phyloP scores from a whole-genome alignment of 1,284 basidiomycete species.

The Ceratobasidium sp. region DNA sequence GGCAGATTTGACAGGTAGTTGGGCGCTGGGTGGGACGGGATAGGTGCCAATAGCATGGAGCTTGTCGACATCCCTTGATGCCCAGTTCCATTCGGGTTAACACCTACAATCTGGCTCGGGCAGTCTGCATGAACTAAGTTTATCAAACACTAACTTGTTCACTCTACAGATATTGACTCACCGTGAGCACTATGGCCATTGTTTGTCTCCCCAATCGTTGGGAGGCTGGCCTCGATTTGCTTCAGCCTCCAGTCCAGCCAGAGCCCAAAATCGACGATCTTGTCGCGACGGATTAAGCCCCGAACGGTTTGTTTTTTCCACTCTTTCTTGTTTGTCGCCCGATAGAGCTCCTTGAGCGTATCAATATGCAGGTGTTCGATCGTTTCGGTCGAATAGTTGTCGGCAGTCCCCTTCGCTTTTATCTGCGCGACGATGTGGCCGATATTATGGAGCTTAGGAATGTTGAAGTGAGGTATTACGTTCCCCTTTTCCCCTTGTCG shows the following conservation, averaged over 20 bases:
- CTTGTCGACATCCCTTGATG: no score
- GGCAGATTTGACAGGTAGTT: no score
- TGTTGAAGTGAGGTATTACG: conserved; percentile 6
- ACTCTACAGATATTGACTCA: no score
- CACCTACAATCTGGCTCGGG: no score
- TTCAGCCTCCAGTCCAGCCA: not conserved
- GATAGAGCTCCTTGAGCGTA: not conserved
- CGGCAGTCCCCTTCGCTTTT: not conserved
- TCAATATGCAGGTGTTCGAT: conserved; percentile 16
- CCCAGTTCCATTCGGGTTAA: no score
- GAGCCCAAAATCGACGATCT: not conserved
- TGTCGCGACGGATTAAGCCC: not conserved
- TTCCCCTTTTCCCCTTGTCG: conserved; percentile 13
- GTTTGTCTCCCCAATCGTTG: not conserved
- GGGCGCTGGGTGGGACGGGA: no score
- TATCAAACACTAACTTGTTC: no score
- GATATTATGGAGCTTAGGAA: not conserved
- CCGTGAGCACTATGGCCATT: no score
- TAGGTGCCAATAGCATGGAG: no score
- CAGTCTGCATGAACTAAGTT: no score
- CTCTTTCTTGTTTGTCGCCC: conserved; percentile 8
- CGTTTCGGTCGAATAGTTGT: conserved; percentile 9
- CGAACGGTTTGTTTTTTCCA: conserved; percentile 6
- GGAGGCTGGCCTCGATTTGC: not conserved
- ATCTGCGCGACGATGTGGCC: not conserved